These are phyloP conservation scores for Leccinum subtestaceum DNA, from an alignment of 768 basidiomycete genomes.

Conservation along the genomic window DNA sequence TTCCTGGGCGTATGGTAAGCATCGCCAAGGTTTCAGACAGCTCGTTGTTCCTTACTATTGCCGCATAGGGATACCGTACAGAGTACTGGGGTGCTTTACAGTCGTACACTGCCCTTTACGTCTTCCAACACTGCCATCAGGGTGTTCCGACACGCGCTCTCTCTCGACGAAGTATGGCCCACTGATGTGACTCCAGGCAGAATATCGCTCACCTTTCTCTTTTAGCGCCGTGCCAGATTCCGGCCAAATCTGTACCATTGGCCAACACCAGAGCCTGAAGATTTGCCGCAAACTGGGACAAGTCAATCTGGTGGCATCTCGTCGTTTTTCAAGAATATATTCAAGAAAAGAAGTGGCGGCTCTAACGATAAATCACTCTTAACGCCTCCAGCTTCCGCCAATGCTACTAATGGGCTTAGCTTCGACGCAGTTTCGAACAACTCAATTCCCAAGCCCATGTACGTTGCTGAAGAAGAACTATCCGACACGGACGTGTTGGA, in stretches of 20 bases:
- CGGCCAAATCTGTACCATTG: slow-evolving; percentile 62
- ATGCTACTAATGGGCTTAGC: not conserved
- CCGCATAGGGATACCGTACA: slow-evolving; percentile 70
- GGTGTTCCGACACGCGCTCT: slow-evolving; percentile 73
- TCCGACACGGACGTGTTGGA: slow-evolving; percentile 56
- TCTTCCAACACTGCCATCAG: slow-evolving; percentile 59
- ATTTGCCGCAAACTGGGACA: not conserved
- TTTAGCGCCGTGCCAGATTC: slow-evolving; percentile 64
- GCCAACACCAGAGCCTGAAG: slow-evolving; percentile 7
- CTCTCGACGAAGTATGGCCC: slow-evolving; percentile 65
- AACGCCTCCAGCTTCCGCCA: not conserved
- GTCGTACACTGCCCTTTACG: slow-evolving; percentile 64
- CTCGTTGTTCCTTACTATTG: slow-evolving; percentile 2
- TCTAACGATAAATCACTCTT: not conserved
- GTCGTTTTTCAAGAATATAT: not conserved
- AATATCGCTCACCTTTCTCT: slow-evolving; percentile 10
- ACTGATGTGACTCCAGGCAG: not conserved
- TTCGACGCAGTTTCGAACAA: not conserved
- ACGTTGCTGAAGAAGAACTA: slow-evolving; percentile 3
- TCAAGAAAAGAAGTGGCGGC: not conserved
- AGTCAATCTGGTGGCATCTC: not conserved
- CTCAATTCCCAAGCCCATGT: not conserved
- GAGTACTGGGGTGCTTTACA: slow-evolving; percentile 66
- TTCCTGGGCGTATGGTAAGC: slow-evolving; percentile 77
- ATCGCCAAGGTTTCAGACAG: not conserved